phyloP scores from a whole-genome alignment of 345 rosid genomes.

The Eutrema japonicum region DNA sequence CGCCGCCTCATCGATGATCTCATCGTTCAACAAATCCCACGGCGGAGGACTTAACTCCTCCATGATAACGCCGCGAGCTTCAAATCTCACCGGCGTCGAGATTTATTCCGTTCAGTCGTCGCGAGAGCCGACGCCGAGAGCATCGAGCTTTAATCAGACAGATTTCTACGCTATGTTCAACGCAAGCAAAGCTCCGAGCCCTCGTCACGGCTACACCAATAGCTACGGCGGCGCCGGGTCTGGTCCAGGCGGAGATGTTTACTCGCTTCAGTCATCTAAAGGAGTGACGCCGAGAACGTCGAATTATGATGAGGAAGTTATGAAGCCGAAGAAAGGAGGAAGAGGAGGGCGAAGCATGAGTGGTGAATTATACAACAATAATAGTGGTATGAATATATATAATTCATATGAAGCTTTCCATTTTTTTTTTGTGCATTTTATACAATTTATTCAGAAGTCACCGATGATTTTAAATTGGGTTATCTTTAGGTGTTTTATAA shows the following conservation, averaged over 20 bases:
- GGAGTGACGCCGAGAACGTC: slow-evolving; percentile 80
- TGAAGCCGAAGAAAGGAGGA: slow-evolving; percentile 57
- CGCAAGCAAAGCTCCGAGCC: slow-evolving; percentile 75
- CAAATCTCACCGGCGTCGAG: slow-evolving; percentile 81
- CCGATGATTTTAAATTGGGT: too few relatives aligned
- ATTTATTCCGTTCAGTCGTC: slow-evolving; percentile 82
- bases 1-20: slow-evolving; percentile 63
- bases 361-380: slow-evolving; percentile 63
- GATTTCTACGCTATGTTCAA: slow-evolving; percentile 87
- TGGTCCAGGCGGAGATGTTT: slow-evolving; percentile 58
- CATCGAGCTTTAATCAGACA: slow-evolving; percentile 83
- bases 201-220: slow-evolving; percentile 69
- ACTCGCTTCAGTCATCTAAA: slow-evolving; percentile 75
- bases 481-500: too few relatives aligned
- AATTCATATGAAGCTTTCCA: too few relatives aligned
- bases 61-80: slow-evolving; percentile 71
- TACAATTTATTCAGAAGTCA: too few relatives aligned
- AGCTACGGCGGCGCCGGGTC: slow-evolving; percentile 51
- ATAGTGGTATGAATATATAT: background rate
- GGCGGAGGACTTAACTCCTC: slow-evolving; percentile 55
- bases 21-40: slow-evolving; percentile 68
- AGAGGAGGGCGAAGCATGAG: slow-evolving; percentile 68
- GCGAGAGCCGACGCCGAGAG: slow-evolving; percentile 83
- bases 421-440: too few relatives aligned
- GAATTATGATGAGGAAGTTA: slow-evolving; percentile 75